Conservation (phyloP, 208 protist genomes). For the Leishmania turanica region DNA sequence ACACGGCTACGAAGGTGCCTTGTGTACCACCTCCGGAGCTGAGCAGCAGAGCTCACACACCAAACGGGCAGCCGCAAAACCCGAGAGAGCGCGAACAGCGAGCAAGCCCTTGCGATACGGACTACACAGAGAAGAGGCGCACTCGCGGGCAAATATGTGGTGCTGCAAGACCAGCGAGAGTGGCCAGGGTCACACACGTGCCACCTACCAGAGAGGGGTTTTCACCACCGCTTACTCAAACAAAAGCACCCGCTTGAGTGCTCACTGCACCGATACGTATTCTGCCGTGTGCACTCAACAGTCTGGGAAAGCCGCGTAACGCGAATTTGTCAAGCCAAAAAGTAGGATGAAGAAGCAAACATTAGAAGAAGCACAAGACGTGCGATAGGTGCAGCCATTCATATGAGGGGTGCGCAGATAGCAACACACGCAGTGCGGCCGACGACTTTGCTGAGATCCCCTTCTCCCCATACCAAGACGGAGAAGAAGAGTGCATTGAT, state of each 20-base stretch:
- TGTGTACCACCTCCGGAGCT: background rate
- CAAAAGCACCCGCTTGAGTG: too few species aligned
- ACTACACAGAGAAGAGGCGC: background rate
- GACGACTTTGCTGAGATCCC: too few species aligned
- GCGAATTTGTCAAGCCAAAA: background rate
- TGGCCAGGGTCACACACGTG: background rate
- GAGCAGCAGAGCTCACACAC: background rate
- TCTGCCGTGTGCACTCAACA: slow-evolving; percentile 17
- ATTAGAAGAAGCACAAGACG: background rate
- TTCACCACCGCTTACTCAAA: slow-evolving; percentile 4
- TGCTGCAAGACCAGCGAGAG: fast-evolving
- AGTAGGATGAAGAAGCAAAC: background rate
- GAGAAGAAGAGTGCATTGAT: too few species aligned
- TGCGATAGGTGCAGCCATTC: too few species aligned
- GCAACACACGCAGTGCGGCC: too few species aligned
- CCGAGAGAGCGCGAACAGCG: too few species aligned
- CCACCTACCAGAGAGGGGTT: background rate
- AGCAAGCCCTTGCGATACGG: background rate
- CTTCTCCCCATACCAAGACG: too few species aligned
- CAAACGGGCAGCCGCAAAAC: background rate
- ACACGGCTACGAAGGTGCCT: background rate
- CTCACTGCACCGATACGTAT: background rate
- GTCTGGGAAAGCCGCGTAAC: too few species aligned
- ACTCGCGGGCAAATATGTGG: background rate
- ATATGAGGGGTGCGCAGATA: too few species aligned